Evolutionary conservation across 805 yeast genomes (phyloP), one percentile per base, ranked within the genome.

Genomic region (Candida verbasci): DNA sequence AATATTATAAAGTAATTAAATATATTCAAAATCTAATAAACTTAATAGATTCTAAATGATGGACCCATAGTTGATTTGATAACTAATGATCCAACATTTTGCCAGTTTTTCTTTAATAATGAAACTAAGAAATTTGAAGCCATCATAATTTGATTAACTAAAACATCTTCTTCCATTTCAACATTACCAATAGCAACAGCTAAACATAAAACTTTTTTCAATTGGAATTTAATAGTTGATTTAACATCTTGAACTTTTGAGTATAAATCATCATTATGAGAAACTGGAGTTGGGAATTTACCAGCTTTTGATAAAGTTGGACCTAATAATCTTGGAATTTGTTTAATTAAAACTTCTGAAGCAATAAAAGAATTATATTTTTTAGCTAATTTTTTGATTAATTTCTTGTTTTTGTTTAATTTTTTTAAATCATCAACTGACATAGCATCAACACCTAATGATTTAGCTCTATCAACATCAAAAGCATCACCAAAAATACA

Each of bases 231-330:
- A 81, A 93, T 88, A 82, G 99, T 93, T 54, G 98, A 89, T 79
- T 84, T 89, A 62, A 93, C 97, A 68, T 93, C 99, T 62, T 76
- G 81, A 62, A 93, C 93, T 86, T 91, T 93, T 56, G 80, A 66
- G 82, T 86, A 86, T 69, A 93, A 82, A 72, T 93, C 98, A 70
- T 93, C 99, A 73, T 86, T 80, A 86, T 93, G 98, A 53, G 99
- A 93, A 61, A 93, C 98, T 76, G 99, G 99, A 72, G 97, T 91
- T 74, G 99, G 99, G 96, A 93, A 93, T 91, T 93, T 93, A 85
- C 98, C 98, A 68, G 97, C 97, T 86, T 93, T 93, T 58, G 98
- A 93, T 68, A 93, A 87, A 74, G 91, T 96, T 72, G 99, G 99
- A 79, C 99, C 99, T 69, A 93, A 82, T 70, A 93, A 82, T 84